phyloP scores from a whole-genome alignment of 345 rosid species.

The Capsella bursapastoris region DNA sequence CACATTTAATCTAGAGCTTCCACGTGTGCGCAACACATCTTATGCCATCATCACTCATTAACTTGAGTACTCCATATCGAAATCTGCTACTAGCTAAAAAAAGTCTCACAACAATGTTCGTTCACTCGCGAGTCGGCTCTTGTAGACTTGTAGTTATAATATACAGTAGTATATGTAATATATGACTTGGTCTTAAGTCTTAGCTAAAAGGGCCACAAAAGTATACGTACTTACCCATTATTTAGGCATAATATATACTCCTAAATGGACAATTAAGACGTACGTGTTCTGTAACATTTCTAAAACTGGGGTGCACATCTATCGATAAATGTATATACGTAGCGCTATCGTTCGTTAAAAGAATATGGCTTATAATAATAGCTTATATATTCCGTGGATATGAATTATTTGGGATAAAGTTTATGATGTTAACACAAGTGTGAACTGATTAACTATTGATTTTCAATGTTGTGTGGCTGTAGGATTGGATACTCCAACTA shows the following conservation, averaged over 20 bases:
- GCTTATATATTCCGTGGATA: constrained; percentile 25
- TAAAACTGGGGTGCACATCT: neutral
- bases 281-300: neutral
- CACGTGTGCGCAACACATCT: constrained; percentile 24
- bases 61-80: constrained; percentile 3
- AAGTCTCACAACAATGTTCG: constrained; percentile 1
- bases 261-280: neutral
- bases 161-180: neutral
- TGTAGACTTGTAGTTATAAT: too few relatives aligned
- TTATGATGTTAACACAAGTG: constrained; percentile 21
- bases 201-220: neutral
- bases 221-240: neutral
- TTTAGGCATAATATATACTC: constrained; percentile 5
- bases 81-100: neutral
- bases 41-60: constrained; percentile 22
- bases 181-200: neutral
- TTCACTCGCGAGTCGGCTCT: neutral
- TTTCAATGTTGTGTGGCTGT: constrained; percentile 11
- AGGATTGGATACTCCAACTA: constrained; percentile 26
- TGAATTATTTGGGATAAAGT: neutral
- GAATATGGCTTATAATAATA: neutral
- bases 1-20: constrained; percentile 20
- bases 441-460: constrained; percentile 19
- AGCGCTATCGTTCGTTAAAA: neutral
- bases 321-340: neutral